These are phyloP conservation scores for Breynia disticha DNA, from an alignment of 441 rosid genomes.

Conservation along the genomic window DNA sequence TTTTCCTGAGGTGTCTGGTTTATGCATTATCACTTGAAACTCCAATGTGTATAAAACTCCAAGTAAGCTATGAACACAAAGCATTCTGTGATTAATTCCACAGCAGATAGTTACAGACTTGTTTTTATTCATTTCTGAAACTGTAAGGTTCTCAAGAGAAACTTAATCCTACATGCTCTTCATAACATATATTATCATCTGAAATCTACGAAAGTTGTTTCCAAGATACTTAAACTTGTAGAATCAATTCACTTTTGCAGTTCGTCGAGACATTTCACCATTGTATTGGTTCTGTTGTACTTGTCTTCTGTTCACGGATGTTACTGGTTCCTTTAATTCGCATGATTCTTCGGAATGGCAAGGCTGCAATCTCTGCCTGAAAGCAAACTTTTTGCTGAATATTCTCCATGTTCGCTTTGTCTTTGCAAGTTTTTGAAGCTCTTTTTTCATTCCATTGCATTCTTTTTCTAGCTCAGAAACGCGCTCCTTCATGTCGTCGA, in stretches of 20 bases:
- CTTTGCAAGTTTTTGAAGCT: slow-evolving; percentile 62
- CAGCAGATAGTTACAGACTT: no score
- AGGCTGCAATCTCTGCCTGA: slow-evolving; percentile 44
- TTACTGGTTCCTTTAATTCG: slow-evolving; percentile 14
- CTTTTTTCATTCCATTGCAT: slow-evolving; percentile 64
- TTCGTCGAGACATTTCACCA: slow-evolving; percentile 15
- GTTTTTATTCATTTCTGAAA: no score
- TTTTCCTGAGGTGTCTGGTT: slow-evolving; percentile 38
- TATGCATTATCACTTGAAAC: slow-evolving; percentile 46
- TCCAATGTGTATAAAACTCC: slow-evolving; percentile 20
- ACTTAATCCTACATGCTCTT: no score
- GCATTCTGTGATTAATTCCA: no score
- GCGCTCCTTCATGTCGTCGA: slow-evolving; percentile 53
- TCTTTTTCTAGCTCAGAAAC: slow-evolving; percentile 70
- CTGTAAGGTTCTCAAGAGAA: no score
- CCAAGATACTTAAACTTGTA: no score
- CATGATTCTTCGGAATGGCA: slow-evolving; percentile 33
- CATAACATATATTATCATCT: no score
- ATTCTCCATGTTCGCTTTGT: slow-evolving; percentile 53
- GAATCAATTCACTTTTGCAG: slow-evolving; percentile 9
- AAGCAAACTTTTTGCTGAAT: slow-evolving; percentile 43
- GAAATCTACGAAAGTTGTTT: no score
- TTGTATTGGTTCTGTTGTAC: slow-evolving; percentile 16
- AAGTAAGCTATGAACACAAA: no score
- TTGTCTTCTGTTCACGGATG: slow-evolving; percentile 13